Evolutionary conservation across 1,139 yeast species (phyloP).

Genomic region (Blastobotrys arbuscula): DNA sequence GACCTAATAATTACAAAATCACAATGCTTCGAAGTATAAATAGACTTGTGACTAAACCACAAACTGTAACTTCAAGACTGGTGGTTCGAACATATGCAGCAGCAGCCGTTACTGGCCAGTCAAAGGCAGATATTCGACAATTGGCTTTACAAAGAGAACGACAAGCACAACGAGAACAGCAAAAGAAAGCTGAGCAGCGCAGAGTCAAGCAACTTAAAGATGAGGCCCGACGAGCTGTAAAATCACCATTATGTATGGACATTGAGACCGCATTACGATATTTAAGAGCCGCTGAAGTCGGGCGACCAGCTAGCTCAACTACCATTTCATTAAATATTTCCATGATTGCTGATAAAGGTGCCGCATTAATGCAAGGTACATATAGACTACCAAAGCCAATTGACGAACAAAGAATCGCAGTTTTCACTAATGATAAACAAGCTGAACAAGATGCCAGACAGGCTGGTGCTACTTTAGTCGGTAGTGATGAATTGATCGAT

Average conservation of each 20-base stretch:
- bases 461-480: constrained; percentile 58
- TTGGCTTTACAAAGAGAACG: constrained; percentile 31
- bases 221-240: constrained; percentile 22
- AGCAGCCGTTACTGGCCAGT: not conserved
- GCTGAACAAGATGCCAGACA: constrained; percentile 48
- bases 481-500: constrained; percentile 68
- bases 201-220: constrained; percentile 17
- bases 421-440: constrained; percentile 53
- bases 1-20: no score
- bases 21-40: not conserved
- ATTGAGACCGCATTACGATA: constrained; percentile 69
- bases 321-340: constrained; percentile 62
- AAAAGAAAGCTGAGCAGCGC: constrained; percentile 24
- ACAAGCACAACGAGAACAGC: constrained; percentile 24
- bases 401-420: constrained; percentile 55
- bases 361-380: constrained; percentile 68
- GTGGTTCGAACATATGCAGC: constrained; percentile 2
- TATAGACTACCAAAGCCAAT: constrained; percentile 72
- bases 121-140: constrained; percentile 32
- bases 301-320: constrained; percentile 63
- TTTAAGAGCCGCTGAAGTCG: constrained; percentile 85
- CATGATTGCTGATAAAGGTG: constrained; percentile 75
- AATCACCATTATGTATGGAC: constrained; percentile 59
- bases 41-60: not conserved
- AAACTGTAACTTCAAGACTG: not conserved